phyloP scores from a whole-genome alignment of 1,284 basidiomycete genomes.

The Fomitopsis betulina region DNA sequence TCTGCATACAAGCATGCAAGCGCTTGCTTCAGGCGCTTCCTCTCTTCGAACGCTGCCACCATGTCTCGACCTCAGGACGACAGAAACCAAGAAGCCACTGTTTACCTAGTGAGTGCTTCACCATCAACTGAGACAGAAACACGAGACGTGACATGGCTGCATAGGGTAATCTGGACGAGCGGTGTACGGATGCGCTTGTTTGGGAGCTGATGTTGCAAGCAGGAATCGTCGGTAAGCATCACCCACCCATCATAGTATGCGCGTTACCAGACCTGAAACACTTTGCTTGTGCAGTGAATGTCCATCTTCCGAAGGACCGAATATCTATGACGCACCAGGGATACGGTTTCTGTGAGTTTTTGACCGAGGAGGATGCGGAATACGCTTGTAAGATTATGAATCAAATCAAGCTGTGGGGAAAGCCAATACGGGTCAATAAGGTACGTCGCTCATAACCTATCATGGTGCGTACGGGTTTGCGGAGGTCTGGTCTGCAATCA shows the following conservation, averaged over 20 bases:
- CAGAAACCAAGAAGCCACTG: constrained; percentile 92
- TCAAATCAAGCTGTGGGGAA: constrained; percentile 98
- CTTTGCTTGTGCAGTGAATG: constrained; percentile 65
- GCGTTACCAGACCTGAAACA: constrained; percentile 6
- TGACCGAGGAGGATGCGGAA: constrained; percentile 97
- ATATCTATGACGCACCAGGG: constrained; percentile 98
- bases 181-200: constrained; percentile 88
- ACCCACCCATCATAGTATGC: neutral
- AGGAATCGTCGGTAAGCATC: constrained; percentile 84
- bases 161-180: constrained; percentile 97
- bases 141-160: neutral
- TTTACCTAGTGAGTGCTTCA: constrained; percentile 69
- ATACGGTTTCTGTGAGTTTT: constrained; percentile 98
- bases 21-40: constrained; percentile 6
- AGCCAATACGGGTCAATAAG: constrained; percentile 98
- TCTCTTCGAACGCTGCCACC: constrained; percentile 17
- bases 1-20: constrained; percentile 10
- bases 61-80: constrained; percentile 89
- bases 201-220: constrained; percentile 99
- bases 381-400: constrained; percentile 99
- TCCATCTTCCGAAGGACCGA: constrained; percentile 98
- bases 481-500: no score
- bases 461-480: neutral
- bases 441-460: constrained; percentile 38
- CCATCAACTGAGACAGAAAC: neutral